phyloP scores from a whole-genome alignment of 1,139 yeast species.

The Debaryomycetaceae sp. region DNA sequence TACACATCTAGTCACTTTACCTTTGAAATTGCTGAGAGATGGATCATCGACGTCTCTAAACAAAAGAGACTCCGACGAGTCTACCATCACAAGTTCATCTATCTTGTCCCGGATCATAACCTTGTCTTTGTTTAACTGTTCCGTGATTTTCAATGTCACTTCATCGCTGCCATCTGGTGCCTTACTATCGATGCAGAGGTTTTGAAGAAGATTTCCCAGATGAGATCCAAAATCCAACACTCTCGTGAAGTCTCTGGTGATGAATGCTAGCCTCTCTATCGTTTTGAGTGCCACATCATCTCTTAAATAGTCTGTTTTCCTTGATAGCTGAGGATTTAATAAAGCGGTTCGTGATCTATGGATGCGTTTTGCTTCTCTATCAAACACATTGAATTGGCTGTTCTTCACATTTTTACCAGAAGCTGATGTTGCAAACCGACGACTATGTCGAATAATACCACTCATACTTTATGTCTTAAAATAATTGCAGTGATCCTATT shows the following conservation, averaged over 20 bases:
- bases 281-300: constrained; percentile 74
- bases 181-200: constrained; percentile 30
- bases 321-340: constrained; percentile 39
- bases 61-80: constrained; percentile 54
- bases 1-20: constrained; percentile 45
- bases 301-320: constrained; percentile 69
- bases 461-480: neutral
- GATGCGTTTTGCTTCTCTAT: constrained; percentile 53
- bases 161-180: constrained; percentile 24
- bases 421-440: constrained; percentile 24
- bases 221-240: constrained; percentile 74
- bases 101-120: constrained; percentile 49
- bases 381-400: constrained; percentile 58
- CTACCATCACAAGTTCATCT: constrained; percentile 62
- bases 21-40: constrained; percentile 38
- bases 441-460: neutral
- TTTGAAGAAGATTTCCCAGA: constrained; percentile 55
- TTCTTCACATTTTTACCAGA: constrained; percentile 16
- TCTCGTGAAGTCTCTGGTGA: constrained; percentile 59
- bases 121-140: constrained; percentile 52
- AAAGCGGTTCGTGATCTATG: constrained; percentile 59
- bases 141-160: constrained; percentile 25
- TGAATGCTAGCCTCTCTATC: constrained; percentile 71
- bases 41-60: constrained; percentile 42
- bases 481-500: neutral